Evolutionary conservation across 176 grass and related monocot species (phyloP), one percentile per base, ranked within the genome.

Genomic region (Oryza nivara): DNA sequence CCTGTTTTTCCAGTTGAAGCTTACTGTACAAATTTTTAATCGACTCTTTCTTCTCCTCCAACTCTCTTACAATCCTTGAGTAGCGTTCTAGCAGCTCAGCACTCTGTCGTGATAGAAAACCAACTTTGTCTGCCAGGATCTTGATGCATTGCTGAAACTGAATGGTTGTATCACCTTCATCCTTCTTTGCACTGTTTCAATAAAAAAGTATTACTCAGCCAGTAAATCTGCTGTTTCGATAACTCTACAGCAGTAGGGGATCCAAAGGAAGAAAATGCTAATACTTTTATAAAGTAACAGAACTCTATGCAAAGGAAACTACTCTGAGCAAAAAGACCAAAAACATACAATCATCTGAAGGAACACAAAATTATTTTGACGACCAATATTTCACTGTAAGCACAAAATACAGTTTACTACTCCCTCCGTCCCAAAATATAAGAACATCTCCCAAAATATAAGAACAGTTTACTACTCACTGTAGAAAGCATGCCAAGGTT

Each of bases 91-190:
- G 10, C 66, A 95, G 78, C 10, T 92, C 91, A 49, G 80, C 48
- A 30, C 76, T 92, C 75, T 92, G 91, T 26, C 82, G 75, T n/a
- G 84, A 89, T 28, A 96, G 77, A 74, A 92, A 77, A 65, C 67
- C 54, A 74, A 99, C 91, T 84, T 89, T 96, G 15, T 99, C 96
- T 23, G 90, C 90, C 64, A 99, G 93, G 54, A 89, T 85, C 56
- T 94, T 92, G 67, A 99, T 99, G 71, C 89, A 99, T 87, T 91
- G 83, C 74, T 96, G 96, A 74, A 99, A 99, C 78, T 99, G 90
- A 70, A 69, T 64, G 43, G 85, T 88, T 4, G 72, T 77, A 65
- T 99, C 96, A 84, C 86, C 86, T 84, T 99, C 96, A 89, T 94
- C 96, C 93, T 96, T 95, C 82, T 92, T 96, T 81, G 78, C 34